Base-by-base conservation (phyloP, 176 grass and related monocot species). In the Saccharum officinarum region DNA sequence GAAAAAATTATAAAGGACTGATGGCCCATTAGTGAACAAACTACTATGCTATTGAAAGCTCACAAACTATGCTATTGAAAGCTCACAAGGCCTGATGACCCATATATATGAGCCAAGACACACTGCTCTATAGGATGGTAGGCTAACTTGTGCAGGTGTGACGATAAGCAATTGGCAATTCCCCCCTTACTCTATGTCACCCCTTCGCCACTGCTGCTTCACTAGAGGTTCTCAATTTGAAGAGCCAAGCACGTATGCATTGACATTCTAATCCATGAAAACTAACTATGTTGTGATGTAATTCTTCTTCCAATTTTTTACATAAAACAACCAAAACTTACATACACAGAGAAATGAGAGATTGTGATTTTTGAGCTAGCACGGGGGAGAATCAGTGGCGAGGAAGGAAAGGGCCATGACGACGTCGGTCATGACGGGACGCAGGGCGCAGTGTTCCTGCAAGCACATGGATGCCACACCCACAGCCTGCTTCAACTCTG, bases 381-480 rank as follows among this genome's bases (percentile, higher is more conserved):
- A n/a, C 0, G 17, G 11, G 2, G 73, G 4, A 37, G n/a, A n/a
- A n/a, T 54, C 36, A 55, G 16, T 15, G 17, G 83, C 12, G 17
- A 90, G 82, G 72, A 83, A 88, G 69, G 79, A 50, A n/a, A 94
- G 64, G 0, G 88, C 75, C 50, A 67, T 62, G 75, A 91, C 88
- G 33, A 91, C 92, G 41, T 94, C 92, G 4, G 83, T 18, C 85
- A 94, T 94, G 22, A 86, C 69, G 4, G 92, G 92, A 1, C 92
- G 80, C 7, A 91, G 74, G 0, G 80, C 52, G 18, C 40, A 45
- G 67, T 94, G 80, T 22, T 88, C 92, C 68, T 94, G 92, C 75
- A 94, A 14, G 71, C 92, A 94, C 88, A 94, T 91, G 26, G 83
- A 83, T 3, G 88, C 86, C 26, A 94, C 88, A 0, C 86, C 92